Evolutionary conservation across 768 basidiomycete species (phyloP), one percentile per base, ranked within the genome.

Genomic region (Pleurotus djamor): DNA sequence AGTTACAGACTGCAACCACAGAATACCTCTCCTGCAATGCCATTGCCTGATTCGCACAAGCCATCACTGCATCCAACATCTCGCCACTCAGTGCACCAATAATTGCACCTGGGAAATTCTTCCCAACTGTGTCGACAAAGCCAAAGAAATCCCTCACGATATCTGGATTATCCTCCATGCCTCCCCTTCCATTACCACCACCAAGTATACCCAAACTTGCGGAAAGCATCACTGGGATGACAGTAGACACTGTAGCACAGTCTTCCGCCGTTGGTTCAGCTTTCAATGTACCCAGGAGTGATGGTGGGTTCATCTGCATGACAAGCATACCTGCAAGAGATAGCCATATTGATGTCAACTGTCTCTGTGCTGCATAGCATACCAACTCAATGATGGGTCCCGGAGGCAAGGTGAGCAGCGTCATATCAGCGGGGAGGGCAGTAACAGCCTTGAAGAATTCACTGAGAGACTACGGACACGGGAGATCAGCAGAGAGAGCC

Each of bases 91-190:
- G 86, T 4, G 93, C 73, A n/a, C 74, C 74, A 68, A 87, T 87
- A 64, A 91, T 85, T 1, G 79, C 69, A 2, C 70, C 64, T 33
- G 85, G 77, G 65, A 90, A 91, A 66, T 89, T 82, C 57, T 83
- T 82, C 4, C 84, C 84, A 61, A 92, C 91, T 48, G 84, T 81
- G 48, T 93, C 91, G 78, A 91, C 81, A 67, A 87, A 95, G 7
- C 80, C 80, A 72, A 96, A 96, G 71, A 95, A 96, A 28, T 86
- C 87, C 68, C 94, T 93, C 13, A 94, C 92, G 32, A 96, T 84
- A 69, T 96, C 95, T 0, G 95, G 94, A 67, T 96, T 93, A 93
- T 96, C 77, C 66, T 86, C 85, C 89, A 93, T 28, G 89, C 7
- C 81, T 84, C 1, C 85, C 85, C 0, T 82, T 79, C 57, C 80